Evolutionary conservation across 192 early-diverging fungal genomes (phyloP).

Genomic region (Podila epigama): DNA sequence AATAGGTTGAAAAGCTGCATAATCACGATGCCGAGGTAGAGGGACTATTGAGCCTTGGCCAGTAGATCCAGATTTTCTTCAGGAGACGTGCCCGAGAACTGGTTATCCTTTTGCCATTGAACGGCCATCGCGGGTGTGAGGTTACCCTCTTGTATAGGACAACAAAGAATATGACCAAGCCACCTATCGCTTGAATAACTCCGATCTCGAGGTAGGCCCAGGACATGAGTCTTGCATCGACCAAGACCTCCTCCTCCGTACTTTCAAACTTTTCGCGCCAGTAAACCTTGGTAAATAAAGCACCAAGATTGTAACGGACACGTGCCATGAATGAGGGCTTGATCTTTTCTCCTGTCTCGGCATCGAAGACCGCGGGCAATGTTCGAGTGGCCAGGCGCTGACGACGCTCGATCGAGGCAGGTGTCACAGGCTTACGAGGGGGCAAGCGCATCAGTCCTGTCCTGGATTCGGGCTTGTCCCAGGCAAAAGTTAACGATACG

Average conservation of each 20-base stretch:
- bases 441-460: conserved; percentile 85
- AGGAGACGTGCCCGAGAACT: conserved; percentile 42
- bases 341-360: conserved; percentile 56
- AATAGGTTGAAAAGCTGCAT: conserved; percentile 96
- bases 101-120: conserved; percentile 62
- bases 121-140: conserved; percentile 71
- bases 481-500: conserved; percentile 86
- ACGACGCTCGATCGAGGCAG: conserved; percentile 71
- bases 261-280: conserved; percentile 72
- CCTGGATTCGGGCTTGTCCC: conserved; percentile 84
- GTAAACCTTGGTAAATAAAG: conserved; percentile 60
- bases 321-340: conserved; percentile 29
- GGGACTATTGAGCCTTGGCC: conserved; percentile 79
- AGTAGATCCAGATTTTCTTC: conserved; percentile 59
- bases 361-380: conserved; percentile 53
- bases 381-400: conserved; percentile 60
- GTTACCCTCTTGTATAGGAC: conserved; percentile 67
- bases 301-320: conserved; percentile 35
- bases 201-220: conserved; percentile 92
- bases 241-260: conserved; percentile 84
- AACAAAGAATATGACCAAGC: conserved; percentile 78
- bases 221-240: conserved; percentile 78
- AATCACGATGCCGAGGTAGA: conserved; percentile 80
- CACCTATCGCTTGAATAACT: conserved; percentile 77
- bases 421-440: conserved; percentile 88